Percentiles rank a stretch among this genome's conserved stretches.
These are phyloP conservation scores for Keithomyces neogunnii DNA, from an alignment of 2,329 filamentous ascomycete species.

Conservation along the genomic window DNA sequence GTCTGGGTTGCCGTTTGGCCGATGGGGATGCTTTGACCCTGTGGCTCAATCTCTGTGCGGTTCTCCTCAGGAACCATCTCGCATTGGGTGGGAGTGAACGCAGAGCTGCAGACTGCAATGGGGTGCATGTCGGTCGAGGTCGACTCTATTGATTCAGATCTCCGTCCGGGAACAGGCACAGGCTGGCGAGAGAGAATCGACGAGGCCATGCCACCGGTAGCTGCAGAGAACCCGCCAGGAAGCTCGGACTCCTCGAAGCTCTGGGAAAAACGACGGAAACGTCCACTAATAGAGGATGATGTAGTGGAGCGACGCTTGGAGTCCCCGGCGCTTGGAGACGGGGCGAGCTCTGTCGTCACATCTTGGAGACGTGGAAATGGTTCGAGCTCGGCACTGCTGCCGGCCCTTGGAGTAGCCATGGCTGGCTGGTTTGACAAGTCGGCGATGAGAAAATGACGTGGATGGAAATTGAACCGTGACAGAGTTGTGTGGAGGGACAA, in stretches of 20 bases:
- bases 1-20: constrained; percentile 11
- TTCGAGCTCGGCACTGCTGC: constrained; percentile 8
- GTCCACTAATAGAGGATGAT: constrained; percentile 22
- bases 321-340: constrained; percentile 1
- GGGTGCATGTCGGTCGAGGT: constrained; percentile 8
- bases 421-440: no score
- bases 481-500: no score
- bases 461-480: no score
- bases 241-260: constrained; percentile 37
- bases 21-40: background rate
- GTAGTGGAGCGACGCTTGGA: constrained; percentile 9
- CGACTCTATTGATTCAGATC: constrained; percentile 9
- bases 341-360: background rate
- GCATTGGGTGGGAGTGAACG: constrained; percentile 18
- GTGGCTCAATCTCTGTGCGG: background rate
- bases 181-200: constrained; percentile 22
- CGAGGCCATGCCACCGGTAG: constrained; percentile 36
- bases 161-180: constrained; percentile 10
- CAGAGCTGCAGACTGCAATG: background rate
- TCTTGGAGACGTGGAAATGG: constrained; percentile 17
- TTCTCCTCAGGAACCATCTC: constrained; percentile 3
- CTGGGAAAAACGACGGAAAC: constrained; percentile 22
- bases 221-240: constrained; percentile 38
- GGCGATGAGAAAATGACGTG: no score
- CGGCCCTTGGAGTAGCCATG: no score